Conservation (phyloP, 2,329 filamentous ascomycete species). For the Chlorencoelia australis region DNA sequence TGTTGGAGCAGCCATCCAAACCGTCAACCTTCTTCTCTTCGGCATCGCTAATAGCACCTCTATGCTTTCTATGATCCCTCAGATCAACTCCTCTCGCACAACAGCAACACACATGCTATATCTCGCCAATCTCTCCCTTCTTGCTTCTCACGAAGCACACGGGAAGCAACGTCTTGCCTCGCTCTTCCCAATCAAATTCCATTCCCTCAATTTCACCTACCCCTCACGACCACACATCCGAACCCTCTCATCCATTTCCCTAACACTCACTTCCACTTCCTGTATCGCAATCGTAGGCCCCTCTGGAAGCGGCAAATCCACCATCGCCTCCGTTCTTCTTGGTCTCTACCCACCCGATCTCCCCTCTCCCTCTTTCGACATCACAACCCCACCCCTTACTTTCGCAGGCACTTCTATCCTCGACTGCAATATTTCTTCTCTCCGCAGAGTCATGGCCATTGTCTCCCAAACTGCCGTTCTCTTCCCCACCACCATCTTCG, state of each 20-base stretch:
- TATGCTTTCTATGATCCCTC: slow-evolving; percentile 66
- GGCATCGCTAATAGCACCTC: slow-evolving; percentile 63
- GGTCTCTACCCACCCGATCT: slow-evolving; percentile 48
- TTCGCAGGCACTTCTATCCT: slow-evolving; percentile 49
- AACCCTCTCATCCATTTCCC: slow-evolving; percentile 55
- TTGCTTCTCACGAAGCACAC: slow-evolving; percentile 17
- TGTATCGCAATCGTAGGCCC: slow-evolving; percentile 71
- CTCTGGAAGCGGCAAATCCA: slow-evolving; percentile 89
- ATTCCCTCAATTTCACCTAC: slow-evolving; percentile 61
- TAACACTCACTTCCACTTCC: slow-evolving; percentile 51
- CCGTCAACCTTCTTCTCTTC: slow-evolving; percentile 77
- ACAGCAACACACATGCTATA: slow-evolving; percentile 64
- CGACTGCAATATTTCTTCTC: slow-evolving; percentile 46
- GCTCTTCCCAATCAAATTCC: slow-evolving; percentile 41
- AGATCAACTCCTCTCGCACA: slow-evolving; percentile 64
- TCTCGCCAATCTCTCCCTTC: slow-evolving; percentile 49
- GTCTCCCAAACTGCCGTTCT: slow-evolving; percentile 64
- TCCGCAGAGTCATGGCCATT: slow-evolving; percentile 54
- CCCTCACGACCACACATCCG: slow-evolving; percentile 41
- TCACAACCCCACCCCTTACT: slow-evolving; percentile 29
- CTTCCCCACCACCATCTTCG: slow-evolving; percentile 66
- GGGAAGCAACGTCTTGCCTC: slow-evolving; percentile 39
- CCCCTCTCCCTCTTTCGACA: neutral
- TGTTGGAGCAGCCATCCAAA: slow-evolving; percentile 54
- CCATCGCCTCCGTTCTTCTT: slow-evolving; percentile 64